Conservation (phyloP, 2,329 filamentous ascomycete species). For the Trichophyton simii region DNA sequence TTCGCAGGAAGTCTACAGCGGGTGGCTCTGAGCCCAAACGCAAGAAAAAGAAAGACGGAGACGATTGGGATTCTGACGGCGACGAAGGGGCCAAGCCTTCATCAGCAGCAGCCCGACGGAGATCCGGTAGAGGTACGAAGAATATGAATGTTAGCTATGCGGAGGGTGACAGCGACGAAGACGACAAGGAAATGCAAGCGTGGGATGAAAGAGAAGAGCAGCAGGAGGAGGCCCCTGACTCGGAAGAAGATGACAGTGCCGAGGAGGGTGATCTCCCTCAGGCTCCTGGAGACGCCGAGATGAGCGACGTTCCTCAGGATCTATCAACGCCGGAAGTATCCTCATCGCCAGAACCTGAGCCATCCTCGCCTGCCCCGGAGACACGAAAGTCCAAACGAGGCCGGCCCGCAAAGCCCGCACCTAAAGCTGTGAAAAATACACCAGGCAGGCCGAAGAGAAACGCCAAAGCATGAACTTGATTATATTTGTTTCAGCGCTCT, state of each 20-base stretch:
- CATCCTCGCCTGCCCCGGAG: background rate
- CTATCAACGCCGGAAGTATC: conserved; percentile 7
- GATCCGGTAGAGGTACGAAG: conserved; percentile 27
- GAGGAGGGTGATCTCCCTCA: conserved; percentile 6
- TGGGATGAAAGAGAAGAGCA: conserved; percentile 24
- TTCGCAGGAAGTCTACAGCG: conserved; percentile 24
- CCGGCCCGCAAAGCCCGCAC: background rate
- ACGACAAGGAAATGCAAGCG: conserved; percentile 32
- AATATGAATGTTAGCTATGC: conserved; percentile 31
- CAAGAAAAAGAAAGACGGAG: conserved; percentile 25
- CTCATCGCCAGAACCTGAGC: background rate
- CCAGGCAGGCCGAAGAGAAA: background rate
- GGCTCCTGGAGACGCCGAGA: conserved; percentile 7
- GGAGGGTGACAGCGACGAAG: conserved; percentile 34
- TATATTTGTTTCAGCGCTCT: background rate
- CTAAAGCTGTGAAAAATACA: background rate
- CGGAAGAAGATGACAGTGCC: conserved; percentile 19
- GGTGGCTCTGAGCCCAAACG: conserved; percentile 21
- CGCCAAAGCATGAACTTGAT: background rate
- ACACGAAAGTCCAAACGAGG: background rate
- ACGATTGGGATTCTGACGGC: conserved; percentile 32
- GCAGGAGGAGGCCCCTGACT: conserved; percentile 15
- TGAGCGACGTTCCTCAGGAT: conserved; percentile 8
- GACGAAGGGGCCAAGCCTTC: conserved; percentile 31
- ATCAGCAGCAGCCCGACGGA: conserved; percentile 23